A percentile compares a stretch with the other conserved stretches of the same genome.
phyloP scores from a whole-genome alignment of 805 yeast species.

The Wickerhamomyces mucosus region DNA sequence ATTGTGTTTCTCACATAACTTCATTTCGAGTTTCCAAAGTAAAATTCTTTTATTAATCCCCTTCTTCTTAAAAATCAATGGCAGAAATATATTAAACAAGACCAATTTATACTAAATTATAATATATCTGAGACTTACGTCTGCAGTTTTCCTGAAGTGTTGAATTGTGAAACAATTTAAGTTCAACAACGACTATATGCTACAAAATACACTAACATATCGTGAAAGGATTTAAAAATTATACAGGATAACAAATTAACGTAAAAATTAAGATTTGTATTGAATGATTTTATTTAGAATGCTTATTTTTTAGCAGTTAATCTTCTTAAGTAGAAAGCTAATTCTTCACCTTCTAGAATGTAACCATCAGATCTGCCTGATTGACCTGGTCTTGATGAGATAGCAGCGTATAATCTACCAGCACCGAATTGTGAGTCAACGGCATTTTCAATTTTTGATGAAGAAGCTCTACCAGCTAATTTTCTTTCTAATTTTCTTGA shows the following conservation, averaged over 20 bases:
- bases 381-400: slow-evolving; percentile 99
- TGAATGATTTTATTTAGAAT: slow-evolving; percentile 7
- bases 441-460: slow-evolving; percentile 79
- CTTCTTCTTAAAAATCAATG: too few species aligned
- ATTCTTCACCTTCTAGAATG: slow-evolving; percentile 99
- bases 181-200: not conserved
- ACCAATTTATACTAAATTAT: not conserved
- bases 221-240: slow-evolving; percentile 17
- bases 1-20: too few species aligned
- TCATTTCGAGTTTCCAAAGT: too few species aligned
- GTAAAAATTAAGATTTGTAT: slow-evolving; percentile 10
- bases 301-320: slow-evolving; percentile 95
- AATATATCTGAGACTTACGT: not conserved
- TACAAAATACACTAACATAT: not conserved
- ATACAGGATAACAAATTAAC: slow-evolving; percentile 17
- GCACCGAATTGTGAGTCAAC: slow-evolving; percentile 96
- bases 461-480: slow-evolving; percentile 85
- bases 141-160: too few species aligned
- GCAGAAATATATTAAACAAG: not conserved
- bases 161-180: too few species aligned
- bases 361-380: slow-evolving; percentile 99
- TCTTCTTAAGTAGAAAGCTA: slow-evolving; percentile 99
- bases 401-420: slow-evolving; percentile 97
- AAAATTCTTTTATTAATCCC: not conserved
- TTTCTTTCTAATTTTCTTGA: slow-evolving; percentile 82